Base-by-base conservation (phyloP, 2,329 filamentous ascomycete species). In the Aureobasidium musti region DNA sequence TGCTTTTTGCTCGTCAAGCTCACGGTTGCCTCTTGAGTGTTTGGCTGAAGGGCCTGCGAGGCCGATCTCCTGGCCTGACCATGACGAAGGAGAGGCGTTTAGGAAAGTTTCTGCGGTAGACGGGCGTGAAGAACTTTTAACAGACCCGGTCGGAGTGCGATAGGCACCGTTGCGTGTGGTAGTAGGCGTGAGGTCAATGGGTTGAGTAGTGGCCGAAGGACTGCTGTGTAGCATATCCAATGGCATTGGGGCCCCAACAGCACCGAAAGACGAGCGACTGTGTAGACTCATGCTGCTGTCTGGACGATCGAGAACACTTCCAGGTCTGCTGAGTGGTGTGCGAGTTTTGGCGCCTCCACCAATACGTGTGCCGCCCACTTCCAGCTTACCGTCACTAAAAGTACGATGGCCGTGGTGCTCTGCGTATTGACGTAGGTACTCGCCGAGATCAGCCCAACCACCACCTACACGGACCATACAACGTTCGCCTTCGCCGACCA, bases 381-480 rank as follows among this genome's bases (percentile, higher is more conserved):
- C 78, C 19, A 87, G 80, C 41, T 79, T 80, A 14, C 81, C 81
- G 43, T 86, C 84, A 33, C 81, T 83, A 23, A 84, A 82, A 35
- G 84, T 82, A 52, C 86, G 87, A n/a, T 91, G 88, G 50, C 91
- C 91, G 75, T 99, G 95, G 75, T 99, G 95, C 67, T 88, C 87
- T 8, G 92, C 93, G 73, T 97, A 99, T 76, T 97, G 92, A 72
- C 92, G 90, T 49, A 99, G 83, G 74, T 97, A 99, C 77, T 98
- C 95, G 43, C 91, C 94, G 23, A 99, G 82, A 77, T 99, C 95
- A 17, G 93, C 92, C 95, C 95, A 99, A n/a, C 95, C 95, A 67
- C 95, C 95, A 14, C 95, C 95, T 14, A 99, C 94, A 41, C 95
- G 90, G 8, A 99, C 95, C 95, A 99, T 98, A 68, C 98, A 92